Base-by-base conservation (phyloP, 2,329 filamentous ascomycete genomes). In the Cadophora gregata region DNA sequence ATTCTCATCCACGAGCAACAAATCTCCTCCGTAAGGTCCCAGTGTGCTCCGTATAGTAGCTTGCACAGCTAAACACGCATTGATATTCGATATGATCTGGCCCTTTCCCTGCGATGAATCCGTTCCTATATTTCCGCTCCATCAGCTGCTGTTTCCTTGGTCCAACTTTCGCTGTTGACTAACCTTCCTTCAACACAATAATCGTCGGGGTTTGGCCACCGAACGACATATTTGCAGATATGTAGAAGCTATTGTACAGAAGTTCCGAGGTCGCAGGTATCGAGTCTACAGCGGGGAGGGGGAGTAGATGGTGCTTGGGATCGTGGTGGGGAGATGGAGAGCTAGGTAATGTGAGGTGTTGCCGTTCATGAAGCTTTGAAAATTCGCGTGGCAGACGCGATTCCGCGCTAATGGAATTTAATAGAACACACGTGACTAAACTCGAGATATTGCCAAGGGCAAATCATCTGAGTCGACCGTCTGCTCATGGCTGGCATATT, bases 1-100 rank as follows among this genome's bases (percentile, higher is more conserved):
- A 85, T 97, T 97, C 80, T 89, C 90, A 81, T 98, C 96, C 65
- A 98, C 95, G 82, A 99, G 90, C 79, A 99, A 86, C 79, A 98
- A 83, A 82, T 99, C 96, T 77, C 96, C 96, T 78, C 96, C 96
- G 81, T 98, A 99, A 38, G 96, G 96, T 48, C 96, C 96, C 42
- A 99, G 86, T 24, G 96, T 99, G 76, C 91, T 93, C 84, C 97
- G 96, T 83, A 99, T 95, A 67, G 95, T 98, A 60, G 90, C 87
- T 83, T 99, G 96, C 48, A 99, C 94, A 27, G 96, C 95, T 75
- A 97, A 85, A 80, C 96, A 99, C 73, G 96, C 96, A 84, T 97
- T 97, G 83, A 99, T 98, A 82, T 99, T 99, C 76, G 95, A 96
- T 76, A 99, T 83, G 76, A 99, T 91, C 83, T 99, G 96, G 64